Evolutionary conservation across 2,329 filamentous ascomycete species (phyloP).

Genomic region (Fulvia fulva): DNA sequence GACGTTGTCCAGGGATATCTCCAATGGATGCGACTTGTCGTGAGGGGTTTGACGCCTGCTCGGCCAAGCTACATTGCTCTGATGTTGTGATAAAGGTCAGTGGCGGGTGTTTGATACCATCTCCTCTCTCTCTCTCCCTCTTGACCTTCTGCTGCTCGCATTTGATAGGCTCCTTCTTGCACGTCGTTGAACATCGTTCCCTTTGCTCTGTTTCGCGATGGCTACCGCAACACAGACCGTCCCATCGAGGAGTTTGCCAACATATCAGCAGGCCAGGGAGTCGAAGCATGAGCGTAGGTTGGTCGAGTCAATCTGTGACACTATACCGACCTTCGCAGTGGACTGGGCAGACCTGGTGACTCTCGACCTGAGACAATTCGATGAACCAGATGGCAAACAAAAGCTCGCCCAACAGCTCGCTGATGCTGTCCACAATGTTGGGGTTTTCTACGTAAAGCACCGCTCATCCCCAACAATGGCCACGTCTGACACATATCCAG

Average conservation of each 20-base stretch:
- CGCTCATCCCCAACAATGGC: not conserved
- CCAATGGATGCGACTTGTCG: not conserved
- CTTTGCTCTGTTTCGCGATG: conserved; percentile 8
- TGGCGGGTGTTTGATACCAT: not conserved
- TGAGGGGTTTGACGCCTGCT: conserved; percentile 7
- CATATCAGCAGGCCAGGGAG: conserved; percentile 22
- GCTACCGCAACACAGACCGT: conserved; percentile 20
- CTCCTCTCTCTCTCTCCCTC: not conserved
- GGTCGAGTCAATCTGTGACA: not conserved
- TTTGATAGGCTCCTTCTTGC: too few relatives aligned
- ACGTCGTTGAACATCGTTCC: not conserved
- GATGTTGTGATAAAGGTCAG: not conserved
- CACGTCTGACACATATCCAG: conserved; percentile 10
- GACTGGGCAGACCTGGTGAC: conserved; percentile 56
- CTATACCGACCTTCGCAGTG: conserved; percentile 7
- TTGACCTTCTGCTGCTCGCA: too few relatives aligned
- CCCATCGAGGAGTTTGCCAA: conserved; percentile 9
- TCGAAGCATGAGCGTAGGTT: conserved; percentile 19
- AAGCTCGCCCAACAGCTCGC: conserved; percentile 52
- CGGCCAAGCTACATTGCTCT: not conserved
- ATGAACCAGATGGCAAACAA: conserved; percentile 53
- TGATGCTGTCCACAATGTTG: conserved; percentile 47
- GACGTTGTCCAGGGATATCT: not conserved
- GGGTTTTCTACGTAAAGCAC: conserved; percentile 57
- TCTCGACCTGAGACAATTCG: conserved; percentile 54